Conservation (phyloP, 73 alveolate species). For the Breviolum minutum region DNA sequence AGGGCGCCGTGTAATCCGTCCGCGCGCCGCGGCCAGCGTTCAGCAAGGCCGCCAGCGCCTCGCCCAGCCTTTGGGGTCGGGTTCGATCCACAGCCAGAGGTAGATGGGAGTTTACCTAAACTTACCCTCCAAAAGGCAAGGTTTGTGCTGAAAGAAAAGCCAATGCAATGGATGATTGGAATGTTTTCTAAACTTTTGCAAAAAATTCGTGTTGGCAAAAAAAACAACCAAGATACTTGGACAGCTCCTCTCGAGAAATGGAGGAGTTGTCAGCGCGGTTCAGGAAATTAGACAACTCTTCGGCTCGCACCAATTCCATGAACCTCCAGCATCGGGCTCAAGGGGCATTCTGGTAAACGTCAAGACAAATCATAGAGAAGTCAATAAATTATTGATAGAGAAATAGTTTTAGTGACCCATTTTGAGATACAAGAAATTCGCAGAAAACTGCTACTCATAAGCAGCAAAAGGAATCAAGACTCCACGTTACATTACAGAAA, state of each 20-base stretch:
- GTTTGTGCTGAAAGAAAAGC: background rate
- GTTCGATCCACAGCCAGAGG: background rate
- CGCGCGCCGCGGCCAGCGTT: conserved; percentile 90
- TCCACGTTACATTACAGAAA: background rate
- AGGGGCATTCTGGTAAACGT: background rate
- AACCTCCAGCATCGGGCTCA: conserved; percentile 4
- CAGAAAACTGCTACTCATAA: too few species aligned
- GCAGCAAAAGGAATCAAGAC: too few species aligned
- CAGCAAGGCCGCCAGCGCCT: conserved; percentile 57
- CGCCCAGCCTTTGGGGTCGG: conserved; percentile 16
- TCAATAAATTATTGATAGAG: too few species aligned
- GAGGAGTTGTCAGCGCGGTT: conserved; percentile 82
- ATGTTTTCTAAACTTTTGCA: background rate
- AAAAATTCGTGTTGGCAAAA: background rate
- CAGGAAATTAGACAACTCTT: conserved; percentile 69
- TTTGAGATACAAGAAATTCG: background rate
- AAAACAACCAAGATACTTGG: background rate
- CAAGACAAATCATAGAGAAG: too few species aligned
- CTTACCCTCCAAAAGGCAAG: background rate
- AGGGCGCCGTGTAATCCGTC: conserved; percentile 90
- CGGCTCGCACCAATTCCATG: conserved; percentile 68
- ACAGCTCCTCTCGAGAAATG: conserved; percentile 40
- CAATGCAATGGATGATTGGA: too few species aligned
- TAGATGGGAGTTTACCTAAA: too few species aligned
- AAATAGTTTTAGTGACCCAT: background rate